Evolutionary conservation across 306 rosid genomes (phyloP), one percentile per base, ranked within the genome.

Genomic region (Alnus rubra): DNA sequence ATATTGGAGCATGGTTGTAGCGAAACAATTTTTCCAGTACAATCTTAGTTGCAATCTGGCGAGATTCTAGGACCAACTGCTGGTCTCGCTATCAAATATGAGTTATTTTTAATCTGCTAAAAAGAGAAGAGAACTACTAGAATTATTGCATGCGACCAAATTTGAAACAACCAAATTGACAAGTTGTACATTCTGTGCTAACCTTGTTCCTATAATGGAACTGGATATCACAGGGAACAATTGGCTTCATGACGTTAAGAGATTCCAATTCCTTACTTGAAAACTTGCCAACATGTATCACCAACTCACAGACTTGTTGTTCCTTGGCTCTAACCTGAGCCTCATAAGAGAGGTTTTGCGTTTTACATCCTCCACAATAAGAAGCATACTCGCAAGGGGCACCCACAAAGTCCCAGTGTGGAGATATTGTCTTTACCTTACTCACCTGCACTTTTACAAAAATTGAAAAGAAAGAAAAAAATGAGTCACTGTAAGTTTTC

Each of bases 131-230:
- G 30, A 47, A 28, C 2, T 45, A 50, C 2, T n/a, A 7, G 47
- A 71, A 30, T 14, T 30, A 30, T 4, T 71, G 58, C 11, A 73
- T 52, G 63, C 58, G 58, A 69, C 18, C 44, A 80, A 62, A 69
- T 53, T 35, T 47, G 76, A 18, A 68, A 9, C 30, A 68, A 39
- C 7, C 5, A 68, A 68, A 4, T 18, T 68, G 14, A 70, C 39
- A 69, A 30, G 42, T 54, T 55, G 75, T 39, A 65, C 10, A 1
- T 23, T 42, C 31, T 52, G 54, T 58, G 77, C 90, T 45, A 70
- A 90, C 98, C 98, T 95, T 95, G 76, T 95, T 95, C 82, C 98
- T 95, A 77, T 95, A 95, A 68, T 91, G 93, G 82, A 92, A 95
- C 80, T 95, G 98, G 83, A 90, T 90, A 77, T 91, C 90, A 71